Base-by-base conservation (phyloP, 768 basidiomycete species). In the Boletus eberwhitei region DNA sequence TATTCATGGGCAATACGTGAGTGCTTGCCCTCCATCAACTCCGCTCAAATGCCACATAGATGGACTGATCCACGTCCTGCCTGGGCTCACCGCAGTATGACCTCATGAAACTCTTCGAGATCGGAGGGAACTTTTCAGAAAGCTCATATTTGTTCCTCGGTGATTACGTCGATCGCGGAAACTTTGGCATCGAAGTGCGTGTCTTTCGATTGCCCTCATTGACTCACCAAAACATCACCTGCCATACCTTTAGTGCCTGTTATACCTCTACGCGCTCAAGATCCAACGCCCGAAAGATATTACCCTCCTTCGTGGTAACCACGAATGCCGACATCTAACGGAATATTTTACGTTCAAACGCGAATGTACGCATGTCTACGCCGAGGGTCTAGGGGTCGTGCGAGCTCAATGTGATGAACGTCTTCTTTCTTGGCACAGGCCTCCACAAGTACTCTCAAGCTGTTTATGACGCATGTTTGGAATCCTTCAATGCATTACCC, bases 311-410 rank as follows among this genome's bases (percentile, higher is more conserved):
- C 86, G 96, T 45, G 96, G 96, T 9, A 98, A 98, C 69, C 96
- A 98, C 74, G 96, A 98, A 77, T 98, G 96, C 69, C 84, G 88
- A 36, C 95, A 98, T 74, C 77, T 98, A 44, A 98, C 96, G 2
- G 93, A 95, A 73, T 97, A 95, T 71, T 98, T 98, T 67, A 98
- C 96, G 9, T 98, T 98, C 78, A 95, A 93, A 75, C 87, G 92
- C 58, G 96, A 98, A 87, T 89, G 88, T 95, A 63, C 73, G 86
- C 72, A 32, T 44, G 32, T 60, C 26, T 45, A 34, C n/a, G 45
- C 50, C 48, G 44, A 35, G 17, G 35, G 43, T 48, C 50, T 34
- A 43, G 54, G n/a, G 36, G 55, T 49, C 24, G 8, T 37, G 31
- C 39, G 14, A 36, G 37, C 55, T 60, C 41, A 63, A 46, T 41